Percentiles rank a stretch among this genome's conserved stretches.
Conservation (phyloP, 148 eudicot genomes). For the Arctostaphylos glauca region DNA sequence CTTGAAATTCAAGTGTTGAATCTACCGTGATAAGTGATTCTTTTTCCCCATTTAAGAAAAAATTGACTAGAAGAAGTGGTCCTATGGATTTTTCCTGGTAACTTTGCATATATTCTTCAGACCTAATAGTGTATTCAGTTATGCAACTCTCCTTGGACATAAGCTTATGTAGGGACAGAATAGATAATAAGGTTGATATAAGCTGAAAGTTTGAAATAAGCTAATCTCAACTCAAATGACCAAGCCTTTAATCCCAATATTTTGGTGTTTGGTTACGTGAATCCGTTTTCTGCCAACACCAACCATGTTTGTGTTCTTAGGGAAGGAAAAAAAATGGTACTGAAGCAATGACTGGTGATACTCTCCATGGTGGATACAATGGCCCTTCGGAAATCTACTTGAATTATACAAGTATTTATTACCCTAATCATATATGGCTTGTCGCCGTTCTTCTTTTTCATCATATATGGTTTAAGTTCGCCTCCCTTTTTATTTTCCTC, state of each 20-base stretch:
- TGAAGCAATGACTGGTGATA: background rate
- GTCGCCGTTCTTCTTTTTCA: background rate
- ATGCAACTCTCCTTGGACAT: background rate
- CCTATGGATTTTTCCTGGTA: background rate
- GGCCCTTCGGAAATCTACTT: no score
- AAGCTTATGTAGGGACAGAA: background rate
- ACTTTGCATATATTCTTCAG: background rate
- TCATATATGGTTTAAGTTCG: background rate
- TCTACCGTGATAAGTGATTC: background rate
- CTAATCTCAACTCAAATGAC: background rate
- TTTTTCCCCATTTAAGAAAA: background rate
- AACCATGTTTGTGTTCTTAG: background rate
- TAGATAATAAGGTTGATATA: background rate
- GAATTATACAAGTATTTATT: background rate
- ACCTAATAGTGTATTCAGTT: background rate
- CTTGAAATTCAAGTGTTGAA: background rate
- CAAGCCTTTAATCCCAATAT: background rate
- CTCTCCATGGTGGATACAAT: background rate
- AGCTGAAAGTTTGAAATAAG: background rate
- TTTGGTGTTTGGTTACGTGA: background rate
- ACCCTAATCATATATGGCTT: background rate
- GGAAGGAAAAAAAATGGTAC: background rate
- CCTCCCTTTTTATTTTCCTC: background rate
- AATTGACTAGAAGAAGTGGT: background rate
- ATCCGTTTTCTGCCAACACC: background rate